Percentiles rank a stretch among this genome's conserved stretches.
Evolutionary conservation across 768 basidiomycete genomes (phyloP).

Genomic region (Chalciporus chontae): DNA sequence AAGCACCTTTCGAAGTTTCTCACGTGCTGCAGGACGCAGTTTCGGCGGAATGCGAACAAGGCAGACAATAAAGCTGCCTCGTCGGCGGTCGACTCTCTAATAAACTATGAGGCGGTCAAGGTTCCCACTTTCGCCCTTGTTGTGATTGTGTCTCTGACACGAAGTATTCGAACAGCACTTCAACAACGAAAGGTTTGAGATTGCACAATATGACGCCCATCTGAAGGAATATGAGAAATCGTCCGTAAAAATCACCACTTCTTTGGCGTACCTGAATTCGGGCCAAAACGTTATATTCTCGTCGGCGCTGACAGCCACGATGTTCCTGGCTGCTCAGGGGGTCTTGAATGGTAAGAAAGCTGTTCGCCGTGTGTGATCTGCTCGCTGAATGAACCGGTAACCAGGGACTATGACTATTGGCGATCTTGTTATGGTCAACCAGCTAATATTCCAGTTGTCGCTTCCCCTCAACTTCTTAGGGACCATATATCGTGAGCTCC

Average conservation of each 20-base stretch:
- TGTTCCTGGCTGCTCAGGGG: slow-evolving; percentile 96
- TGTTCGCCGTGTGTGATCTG: background rate
- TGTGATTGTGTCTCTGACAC: too few relatives aligned
- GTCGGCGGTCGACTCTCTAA: slow-evolving; percentile 89
- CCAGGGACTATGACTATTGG: slow-evolving; percentile 96
- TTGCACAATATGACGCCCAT: slow-evolving; percentile 88
- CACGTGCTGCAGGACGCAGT: slow-evolving; percentile 62
- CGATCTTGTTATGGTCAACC: slow-evolving; percentile 99
- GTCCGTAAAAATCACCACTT: slow-evolving; percentile 92
- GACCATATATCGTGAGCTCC: slow-evolving; percentile 94
- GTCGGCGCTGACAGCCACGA: slow-evolving; percentile 85
- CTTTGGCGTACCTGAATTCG: slow-evolving; percentile 88
- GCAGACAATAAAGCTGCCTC: slow-evolving; percentile 97
- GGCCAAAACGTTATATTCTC: slow-evolving; percentile 98
- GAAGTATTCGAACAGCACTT: slow-evolving; percentile 62
- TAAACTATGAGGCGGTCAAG: slow-evolving; percentile 99
- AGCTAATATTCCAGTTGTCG: slow-evolving; percentile 95
- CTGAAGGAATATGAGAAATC: slow-evolving; percentile 85
- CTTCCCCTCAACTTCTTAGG: slow-evolving; percentile 96
- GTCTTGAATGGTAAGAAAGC: slow-evolving; percentile 69
- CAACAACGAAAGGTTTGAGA: slow-evolving; percentile 93
- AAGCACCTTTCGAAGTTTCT: background rate
- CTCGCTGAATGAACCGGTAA: slow-evolving; percentile 1
- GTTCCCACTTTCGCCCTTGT: slow-evolving; percentile 36
- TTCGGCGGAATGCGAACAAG: slow-evolving; percentile 91